phyloP scores from a whole-genome alignment of 176 grass and related monocot genomes.

The Oryza meyeriana region DNA sequence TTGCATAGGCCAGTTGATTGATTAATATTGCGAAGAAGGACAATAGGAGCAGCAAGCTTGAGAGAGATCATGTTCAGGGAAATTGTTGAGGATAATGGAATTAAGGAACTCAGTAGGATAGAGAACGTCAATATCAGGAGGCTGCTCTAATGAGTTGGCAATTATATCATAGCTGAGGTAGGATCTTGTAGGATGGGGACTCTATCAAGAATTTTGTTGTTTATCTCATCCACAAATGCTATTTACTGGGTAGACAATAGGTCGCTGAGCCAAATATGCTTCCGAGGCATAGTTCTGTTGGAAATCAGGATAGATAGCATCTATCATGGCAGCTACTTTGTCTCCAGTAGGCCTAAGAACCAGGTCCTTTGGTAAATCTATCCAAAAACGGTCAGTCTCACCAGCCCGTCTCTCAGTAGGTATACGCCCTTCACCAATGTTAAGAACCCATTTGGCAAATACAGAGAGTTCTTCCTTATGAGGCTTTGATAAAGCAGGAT shows the following conservation, averaged over 20 bases:
- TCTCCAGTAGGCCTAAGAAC: not conserved
- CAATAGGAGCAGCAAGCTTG: too few relatives aligned
- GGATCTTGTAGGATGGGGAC: not conserved
- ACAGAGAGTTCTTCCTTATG: not conserved
- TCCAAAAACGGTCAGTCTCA: not conserved
- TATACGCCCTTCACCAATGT: not conserved
- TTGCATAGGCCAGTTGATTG: too few relatives aligned
- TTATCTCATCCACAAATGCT: not conserved
- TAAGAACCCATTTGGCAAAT: not conserved
- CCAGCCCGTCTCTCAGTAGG: too few relatives aligned
- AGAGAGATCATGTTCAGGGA: too few relatives aligned
- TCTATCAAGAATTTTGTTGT: not conserved
- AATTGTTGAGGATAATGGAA: too few relatives aligned
- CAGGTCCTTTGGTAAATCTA: not conserved
- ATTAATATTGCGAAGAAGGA: too few relatives aligned
- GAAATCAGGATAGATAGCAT: not conserved
- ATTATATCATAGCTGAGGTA: not conserved
- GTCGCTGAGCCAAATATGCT: not conserved
- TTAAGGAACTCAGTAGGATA: too few relatives aligned
- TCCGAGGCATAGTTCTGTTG: not conserved
- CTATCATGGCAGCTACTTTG: not conserved
- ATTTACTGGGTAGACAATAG: not conserved
- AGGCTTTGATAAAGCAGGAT: not conserved
- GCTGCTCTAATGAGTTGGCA: too few relatives aligned
- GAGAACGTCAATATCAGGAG: too few relatives aligned